These are phyloP conservation scores for Hypoxylon rubiginosum DNA, from an alignment of 2,329 filamentous ascomycete genomes.

Conservation along the genomic window DNA sequence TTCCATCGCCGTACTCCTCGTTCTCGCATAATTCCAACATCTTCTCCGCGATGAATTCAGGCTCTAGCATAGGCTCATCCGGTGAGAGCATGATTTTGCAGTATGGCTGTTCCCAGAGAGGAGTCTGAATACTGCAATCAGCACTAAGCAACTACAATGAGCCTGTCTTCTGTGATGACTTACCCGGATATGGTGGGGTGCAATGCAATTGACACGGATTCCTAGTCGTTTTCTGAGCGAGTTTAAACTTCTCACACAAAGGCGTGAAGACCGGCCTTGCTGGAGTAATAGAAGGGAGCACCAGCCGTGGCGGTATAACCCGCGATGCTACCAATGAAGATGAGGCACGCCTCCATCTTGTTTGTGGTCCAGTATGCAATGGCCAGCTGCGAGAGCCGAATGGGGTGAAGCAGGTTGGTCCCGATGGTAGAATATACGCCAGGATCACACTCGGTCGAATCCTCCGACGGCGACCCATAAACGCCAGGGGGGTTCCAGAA, in stretches of 20 bases:
- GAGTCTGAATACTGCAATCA: not conserved
- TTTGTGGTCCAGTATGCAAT: slow-evolving; percentile 55
- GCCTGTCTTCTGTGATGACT: not conserved
- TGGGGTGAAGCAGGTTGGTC: slow-evolving; percentile 56
- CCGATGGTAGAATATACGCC: slow-evolving; percentile 54
- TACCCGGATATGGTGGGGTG: slow-evolving; percentile 8
- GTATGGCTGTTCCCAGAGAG: not conserved
- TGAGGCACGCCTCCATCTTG: slow-evolving; percentile 48
- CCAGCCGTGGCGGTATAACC: slow-evolving; percentile 49
- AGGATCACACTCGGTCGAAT: slow-evolving; percentile 48
- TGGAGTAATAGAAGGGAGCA: slow-evolving; percentile 55
- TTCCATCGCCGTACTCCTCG: not conserved
- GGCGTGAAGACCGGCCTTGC: slow-evolving; percentile 55
- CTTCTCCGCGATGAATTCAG: not conserved
- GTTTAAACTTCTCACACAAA: slow-evolving; percentile 53
- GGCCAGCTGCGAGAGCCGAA: slow-evolving; percentile 56
- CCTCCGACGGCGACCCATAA: slow-evolving; percentile 46
- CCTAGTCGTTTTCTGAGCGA: slow-evolving; percentile 51
- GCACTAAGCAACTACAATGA: too few relatives aligned
- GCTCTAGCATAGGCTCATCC: not conserved
- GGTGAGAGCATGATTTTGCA: not conserved
- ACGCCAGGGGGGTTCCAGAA: slow-evolving; percentile 56
- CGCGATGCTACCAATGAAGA: slow-evolving; percentile 54
- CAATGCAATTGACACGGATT: slow-evolving; percentile 52
- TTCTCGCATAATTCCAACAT: not conserved